A percentile compares a stretch with the other conserved stretches of the same genome.
These are phyloP conservation scores for Suillus brevipes DNA, from an alignment of 768 basidiomycete genomes.

Conservation along the genomic window DNA sequence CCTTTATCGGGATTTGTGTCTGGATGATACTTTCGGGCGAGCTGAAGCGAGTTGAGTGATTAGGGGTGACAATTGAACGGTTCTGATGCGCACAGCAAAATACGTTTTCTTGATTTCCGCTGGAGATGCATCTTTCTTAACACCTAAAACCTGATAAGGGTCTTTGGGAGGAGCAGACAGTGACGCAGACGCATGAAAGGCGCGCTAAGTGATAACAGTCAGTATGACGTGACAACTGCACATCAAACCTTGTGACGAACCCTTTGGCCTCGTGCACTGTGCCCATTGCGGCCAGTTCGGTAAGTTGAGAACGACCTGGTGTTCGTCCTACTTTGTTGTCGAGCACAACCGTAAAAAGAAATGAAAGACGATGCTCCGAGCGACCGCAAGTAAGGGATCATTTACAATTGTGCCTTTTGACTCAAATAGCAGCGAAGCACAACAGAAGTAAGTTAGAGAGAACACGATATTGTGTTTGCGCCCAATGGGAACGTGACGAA, in stretches of 20 bases:
- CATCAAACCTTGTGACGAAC: slow-evolving; percentile 36
- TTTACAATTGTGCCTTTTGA: slow-evolving; percentile 26
- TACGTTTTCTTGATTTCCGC: slow-evolving; percentile 98
- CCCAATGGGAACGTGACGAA: background rate
- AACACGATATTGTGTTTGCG: background rate
- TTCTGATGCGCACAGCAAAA: slow-evolving; percentile 69
- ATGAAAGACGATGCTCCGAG: slow-evolving; percentile 53
- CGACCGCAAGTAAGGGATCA: slow-evolving; percentile 52
- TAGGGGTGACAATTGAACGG: slow-evolving; percentile 19
- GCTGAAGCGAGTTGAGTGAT: slow-evolving; percentile 46
- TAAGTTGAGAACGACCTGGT: slow-evolving; percentile 42
- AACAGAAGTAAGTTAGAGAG: background rate
- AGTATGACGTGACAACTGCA: slow-evolving; percentile 17
- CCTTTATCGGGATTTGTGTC: slow-evolving; percentile 93
- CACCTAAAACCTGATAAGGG: slow-evolving; percentile 91
- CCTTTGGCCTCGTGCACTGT: slow-evolving; percentile 19
- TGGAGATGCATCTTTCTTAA: slow-evolving; percentile 75
- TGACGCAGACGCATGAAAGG: slow-evolving; percentile 69
- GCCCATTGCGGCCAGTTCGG: slow-evolving; percentile 39
- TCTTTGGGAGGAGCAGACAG: slow-evolving; percentile 61
- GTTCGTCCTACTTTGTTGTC: slow-evolving; percentile 30
- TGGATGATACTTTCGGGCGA: slow-evolving; percentile 97
- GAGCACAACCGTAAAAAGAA: slow-evolving; percentile 58
- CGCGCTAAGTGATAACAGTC: slow-evolving; percentile 50
- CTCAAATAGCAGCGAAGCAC: slow-evolving; percentile 9